A percentile compares a stretch with the other conserved stretches of the same genome.
Conservation (phyloP, 805 yeast genomes). For the Saccharomycopsis malanga region DNA sequence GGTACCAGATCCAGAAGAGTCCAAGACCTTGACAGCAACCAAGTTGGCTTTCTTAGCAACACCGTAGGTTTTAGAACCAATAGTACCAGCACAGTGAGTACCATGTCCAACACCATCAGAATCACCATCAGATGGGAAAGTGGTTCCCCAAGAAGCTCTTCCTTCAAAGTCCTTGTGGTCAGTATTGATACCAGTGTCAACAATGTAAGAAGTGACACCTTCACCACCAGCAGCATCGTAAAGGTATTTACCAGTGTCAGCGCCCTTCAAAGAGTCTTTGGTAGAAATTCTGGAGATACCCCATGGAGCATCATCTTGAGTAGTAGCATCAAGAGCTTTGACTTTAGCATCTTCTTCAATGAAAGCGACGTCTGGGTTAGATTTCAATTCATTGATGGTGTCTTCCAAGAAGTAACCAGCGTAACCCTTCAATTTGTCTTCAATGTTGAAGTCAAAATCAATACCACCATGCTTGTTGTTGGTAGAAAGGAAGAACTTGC, state of each 20-base stretch:
- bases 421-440: conserved; percentile 54
- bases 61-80: conserved; percentile 51
- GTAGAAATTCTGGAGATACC: conserved; percentile 63
- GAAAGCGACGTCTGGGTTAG: conserved; percentile 54
- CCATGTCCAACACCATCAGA: conserved; percentile 58
- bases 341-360: conserved; percentile 58
- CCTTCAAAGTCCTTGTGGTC: conserved; percentile 52
- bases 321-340: conserved; percentile 28
- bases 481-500: conserved; percentile 26
- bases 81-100: conserved; percentile 62
- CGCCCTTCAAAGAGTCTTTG: conserved; percentile 50
- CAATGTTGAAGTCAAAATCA: conserved; percentile 50
- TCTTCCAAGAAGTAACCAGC: conserved; percentile 74
- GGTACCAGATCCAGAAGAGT: conserved; percentile 51
- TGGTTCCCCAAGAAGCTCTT: conserved; percentile 55
- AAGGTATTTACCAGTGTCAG: conserved; percentile 43
- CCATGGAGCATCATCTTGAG: conserved; percentile 66
- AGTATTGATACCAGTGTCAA: conserved; percentile 49
- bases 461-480: conserved; percentile 35
- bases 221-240: conserved; percentile 54
- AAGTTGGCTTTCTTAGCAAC: conserved; percentile 52
- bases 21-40: conserved; percentile 55
- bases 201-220: conserved; percentile 50
- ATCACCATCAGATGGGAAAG: conserved; percentile 40
- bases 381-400: conserved; percentile 64